Conservation (phyloP, 768 basidiomycete genomes). For the Pisolithus tinctorius region DNA sequence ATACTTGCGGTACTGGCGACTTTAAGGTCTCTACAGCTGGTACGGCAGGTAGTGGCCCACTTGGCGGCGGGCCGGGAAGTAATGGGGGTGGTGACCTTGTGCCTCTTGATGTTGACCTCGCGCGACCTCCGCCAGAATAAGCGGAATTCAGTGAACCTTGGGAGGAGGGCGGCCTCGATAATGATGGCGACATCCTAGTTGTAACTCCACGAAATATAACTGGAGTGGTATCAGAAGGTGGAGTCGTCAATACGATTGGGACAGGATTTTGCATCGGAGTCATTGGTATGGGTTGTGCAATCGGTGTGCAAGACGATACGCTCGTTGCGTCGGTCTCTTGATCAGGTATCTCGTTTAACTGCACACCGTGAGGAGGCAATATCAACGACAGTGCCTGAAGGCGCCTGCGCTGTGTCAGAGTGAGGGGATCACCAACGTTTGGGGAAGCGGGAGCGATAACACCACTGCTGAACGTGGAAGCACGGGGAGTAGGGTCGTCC, state of each 20-base stretch:
- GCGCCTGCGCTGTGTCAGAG: constrained; percentile 4
- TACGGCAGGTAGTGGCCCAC: constrained; percentile 23
- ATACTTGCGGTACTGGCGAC: neutral
- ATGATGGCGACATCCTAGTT: neutral
- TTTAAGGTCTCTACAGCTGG: constrained; percentile 1
- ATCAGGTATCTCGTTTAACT: constrained; percentile 13
- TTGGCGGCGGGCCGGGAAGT: constrained; percentile 20
- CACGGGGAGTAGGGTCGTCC: constrained; percentile 22
- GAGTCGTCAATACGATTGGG: neutral
- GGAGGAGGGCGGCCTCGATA: constrained; percentile 2
- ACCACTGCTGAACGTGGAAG: constrained; percentile 11
- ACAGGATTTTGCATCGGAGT: neutral
- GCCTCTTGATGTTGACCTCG: constrained; percentile 19
- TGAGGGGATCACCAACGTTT: neutral
- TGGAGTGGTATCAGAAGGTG: neutral
- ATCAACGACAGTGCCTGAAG: constrained; percentile 9
- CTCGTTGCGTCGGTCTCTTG: neutral
- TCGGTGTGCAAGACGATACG: neutral
- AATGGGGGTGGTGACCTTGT: constrained; percentile 16
- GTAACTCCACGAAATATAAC: neutral
- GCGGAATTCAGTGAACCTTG: constrained; percentile 5
- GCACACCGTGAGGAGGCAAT: constrained; percentile 16
- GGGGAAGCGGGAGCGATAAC: neutral
- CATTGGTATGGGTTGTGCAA: neutral
- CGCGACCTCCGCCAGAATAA: constrained; percentile 14